Conservation (phyloP, 169 alveolate species). For the Blepharisma undulans region DNA sequence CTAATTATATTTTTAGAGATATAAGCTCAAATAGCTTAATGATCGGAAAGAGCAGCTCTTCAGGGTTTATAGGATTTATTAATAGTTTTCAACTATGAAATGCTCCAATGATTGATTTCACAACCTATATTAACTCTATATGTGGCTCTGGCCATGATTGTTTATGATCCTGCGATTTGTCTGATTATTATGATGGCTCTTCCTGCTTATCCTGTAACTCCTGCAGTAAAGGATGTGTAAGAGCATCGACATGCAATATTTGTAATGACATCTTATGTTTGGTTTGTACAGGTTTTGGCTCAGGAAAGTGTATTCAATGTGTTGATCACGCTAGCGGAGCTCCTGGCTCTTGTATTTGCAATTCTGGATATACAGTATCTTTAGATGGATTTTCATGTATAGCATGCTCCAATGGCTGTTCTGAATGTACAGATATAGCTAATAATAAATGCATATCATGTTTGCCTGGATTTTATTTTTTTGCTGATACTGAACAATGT, state of each 20-base stretch:
- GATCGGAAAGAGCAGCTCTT: background rate
- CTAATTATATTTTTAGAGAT: background rate
- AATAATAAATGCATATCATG: background rate
- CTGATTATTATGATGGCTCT: background rate
- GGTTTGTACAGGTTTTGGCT: background rate
- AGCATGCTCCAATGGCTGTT: background rate
- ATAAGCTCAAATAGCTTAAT: background rate
- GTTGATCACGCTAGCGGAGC: background rate
- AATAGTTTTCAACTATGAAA: background rate
- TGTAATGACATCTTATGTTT: background rate
- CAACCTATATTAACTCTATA: background rate
- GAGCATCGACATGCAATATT: background rate
- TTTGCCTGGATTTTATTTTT: background rate
- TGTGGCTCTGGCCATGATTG: background rate
- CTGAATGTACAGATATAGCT: background rate
- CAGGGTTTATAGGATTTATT: background rate
- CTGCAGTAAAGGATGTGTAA: background rate
- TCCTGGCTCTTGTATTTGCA: background rate
- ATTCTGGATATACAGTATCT: background rate
- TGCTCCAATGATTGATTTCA: background rate
- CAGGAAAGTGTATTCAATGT: background rate
- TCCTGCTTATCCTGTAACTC: background rate
- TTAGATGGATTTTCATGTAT: background rate
- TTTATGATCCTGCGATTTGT: background rate
- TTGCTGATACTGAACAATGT: background rate